These are phyloP conservation scores for Boletus rex-veris DNA, from an alignment of 768 basidiomycete genomes.

Conservation along the genomic window DNA sequence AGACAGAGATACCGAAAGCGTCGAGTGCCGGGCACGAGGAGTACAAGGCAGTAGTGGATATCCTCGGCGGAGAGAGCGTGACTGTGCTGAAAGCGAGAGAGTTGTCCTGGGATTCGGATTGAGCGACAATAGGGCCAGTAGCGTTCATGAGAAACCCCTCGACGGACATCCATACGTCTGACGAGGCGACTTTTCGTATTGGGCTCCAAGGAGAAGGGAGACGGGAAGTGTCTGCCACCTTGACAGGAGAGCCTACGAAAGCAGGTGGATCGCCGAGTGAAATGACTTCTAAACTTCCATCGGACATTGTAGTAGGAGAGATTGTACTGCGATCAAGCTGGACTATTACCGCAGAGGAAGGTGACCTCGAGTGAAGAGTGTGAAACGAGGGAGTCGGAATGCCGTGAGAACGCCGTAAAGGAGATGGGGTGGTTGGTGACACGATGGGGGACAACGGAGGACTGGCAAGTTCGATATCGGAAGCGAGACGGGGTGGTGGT, in stretches of 20 bases:
- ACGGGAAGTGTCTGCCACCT: background rate
- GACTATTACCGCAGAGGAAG: conserved; percentile 14
- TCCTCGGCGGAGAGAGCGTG: background rate
- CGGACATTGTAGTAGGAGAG: conserved; percentile 24
- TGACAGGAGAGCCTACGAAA: conserved; percentile 8
- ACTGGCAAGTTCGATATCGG: background rate
- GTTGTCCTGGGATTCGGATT: background rate
- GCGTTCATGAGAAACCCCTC: conserved; percentile 18
- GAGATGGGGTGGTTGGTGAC: background rate
- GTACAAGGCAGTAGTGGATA: conserved; percentile 5
- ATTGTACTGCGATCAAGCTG: conserved; percentile 22
- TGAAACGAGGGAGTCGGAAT: background rate
- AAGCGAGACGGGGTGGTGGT: no score
- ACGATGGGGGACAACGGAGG: background rate
- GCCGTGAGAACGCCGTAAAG: background rate
- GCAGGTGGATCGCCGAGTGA: conserved; percentile 15
- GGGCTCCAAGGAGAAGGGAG: conserved; percentile 34
- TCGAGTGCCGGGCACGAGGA: conserved; percentile 16
- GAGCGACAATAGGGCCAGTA: conserved; percentile 8
- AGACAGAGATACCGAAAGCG: conserved; percentile 17
- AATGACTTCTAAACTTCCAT: conserved; percentile 22
- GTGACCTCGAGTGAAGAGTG: conserved; percentile 6
- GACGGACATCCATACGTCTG: conserved; percentile 24
- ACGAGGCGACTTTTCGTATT: background rate
- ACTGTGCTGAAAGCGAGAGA: background rate